Conservation (phyloP, 2,329 filamentous ascomycete genomes). For the Daldinia eschscholtzii region DNA sequence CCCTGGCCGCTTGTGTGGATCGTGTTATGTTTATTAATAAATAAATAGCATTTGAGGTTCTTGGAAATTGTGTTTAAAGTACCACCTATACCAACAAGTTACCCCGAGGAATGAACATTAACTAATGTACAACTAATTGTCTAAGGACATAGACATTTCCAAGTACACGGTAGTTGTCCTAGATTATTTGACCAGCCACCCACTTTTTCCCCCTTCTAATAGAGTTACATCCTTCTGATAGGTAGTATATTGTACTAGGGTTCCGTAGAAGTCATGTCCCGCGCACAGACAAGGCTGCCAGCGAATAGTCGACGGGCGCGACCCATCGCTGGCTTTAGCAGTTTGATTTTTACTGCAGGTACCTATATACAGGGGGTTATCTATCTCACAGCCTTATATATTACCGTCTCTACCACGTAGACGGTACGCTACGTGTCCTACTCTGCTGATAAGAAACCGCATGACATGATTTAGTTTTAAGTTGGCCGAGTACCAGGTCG, state of each 20-base stretch:
- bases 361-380: background rate
- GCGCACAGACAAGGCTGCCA: constrained; percentile 4
- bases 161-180: background rate
- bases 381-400: background rate
- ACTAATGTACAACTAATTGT: too few species aligned
- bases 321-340: background rate
- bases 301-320: background rate
- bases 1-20: too few species aligned
- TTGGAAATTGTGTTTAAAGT: too few species aligned
- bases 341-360: background rate
- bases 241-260: background rate
- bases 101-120: too few species aligned
- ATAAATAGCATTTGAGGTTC: too few species aligned
- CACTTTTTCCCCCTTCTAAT: background rate
- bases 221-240: background rate
- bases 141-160: too few species aligned
- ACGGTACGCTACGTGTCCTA: background rate
- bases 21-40: too few species aligned
- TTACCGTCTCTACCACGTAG: background rate
- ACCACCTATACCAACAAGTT: too few species aligned
- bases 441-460: background rate
- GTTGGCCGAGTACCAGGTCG: background rate
- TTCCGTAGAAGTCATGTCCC: too few species aligned
- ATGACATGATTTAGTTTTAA: background rate
- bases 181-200: background rate